Conservation (phyloP, 108 stramenopile genomes). For the Nannochloropsis gaditana region DNA sequence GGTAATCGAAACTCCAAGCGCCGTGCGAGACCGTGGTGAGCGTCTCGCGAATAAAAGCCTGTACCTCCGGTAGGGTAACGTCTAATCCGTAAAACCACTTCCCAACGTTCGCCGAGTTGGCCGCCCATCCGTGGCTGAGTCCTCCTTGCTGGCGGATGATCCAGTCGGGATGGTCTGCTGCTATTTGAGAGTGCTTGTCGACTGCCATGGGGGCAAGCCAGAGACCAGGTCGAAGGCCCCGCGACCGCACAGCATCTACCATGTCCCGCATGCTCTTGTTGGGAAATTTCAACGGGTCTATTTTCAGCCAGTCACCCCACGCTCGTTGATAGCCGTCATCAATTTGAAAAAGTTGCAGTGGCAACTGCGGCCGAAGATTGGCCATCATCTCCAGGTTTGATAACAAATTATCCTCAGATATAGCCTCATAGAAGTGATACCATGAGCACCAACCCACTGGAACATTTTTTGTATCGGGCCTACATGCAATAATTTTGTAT, state of each 20-base stretch:
- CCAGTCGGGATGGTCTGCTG: slow-evolving; percentile 81
- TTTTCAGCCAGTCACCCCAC: slow-evolving; percentile 85
- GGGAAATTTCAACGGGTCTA: slow-evolving; percentile 68
- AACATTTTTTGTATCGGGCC: slow-evolving; percentile 30
- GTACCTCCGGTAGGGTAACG: slow-evolving; percentile 74
- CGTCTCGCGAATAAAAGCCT: slow-evolving; percentile 59
- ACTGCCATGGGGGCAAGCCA: slow-evolving; percentile 85
- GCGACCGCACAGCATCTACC: slow-evolving; percentile 60
- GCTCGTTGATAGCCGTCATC: slow-evolving; percentile 91
- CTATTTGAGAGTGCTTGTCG: slow-evolving; percentile 71
- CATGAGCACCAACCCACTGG: slow-evolving; percentile 84
- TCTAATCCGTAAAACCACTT: slow-evolving; percentile 80
- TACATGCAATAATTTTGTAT: slow-evolving; percentile 33
- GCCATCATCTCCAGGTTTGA: slow-evolving; percentile 65
- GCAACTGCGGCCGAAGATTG: slow-evolving; percentile 57
- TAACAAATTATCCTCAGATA: slow-evolving; percentile 61
- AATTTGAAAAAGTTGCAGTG: slow-evolving; percentile 71
- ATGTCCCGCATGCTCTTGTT: slow-evolving; percentile 61
- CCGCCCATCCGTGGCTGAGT: slow-evolving; percentile 54
- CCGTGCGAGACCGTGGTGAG: slow-evolving; percentile 67
- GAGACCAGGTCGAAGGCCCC: slow-evolving; percentile 72
- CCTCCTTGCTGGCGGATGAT: slow-evolving; percentile 67
- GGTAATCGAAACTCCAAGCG: slow-evolving; percentile 75
- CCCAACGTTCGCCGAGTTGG: slow-evolving; percentile 83
- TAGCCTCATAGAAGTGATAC: slow-evolving; percentile 86